Evolutionary conservation across 305 asterid genomes (phyloP), one percentile per base, ranked within the genome.

Genomic region (Fraxinus angustifolia): DNA sequence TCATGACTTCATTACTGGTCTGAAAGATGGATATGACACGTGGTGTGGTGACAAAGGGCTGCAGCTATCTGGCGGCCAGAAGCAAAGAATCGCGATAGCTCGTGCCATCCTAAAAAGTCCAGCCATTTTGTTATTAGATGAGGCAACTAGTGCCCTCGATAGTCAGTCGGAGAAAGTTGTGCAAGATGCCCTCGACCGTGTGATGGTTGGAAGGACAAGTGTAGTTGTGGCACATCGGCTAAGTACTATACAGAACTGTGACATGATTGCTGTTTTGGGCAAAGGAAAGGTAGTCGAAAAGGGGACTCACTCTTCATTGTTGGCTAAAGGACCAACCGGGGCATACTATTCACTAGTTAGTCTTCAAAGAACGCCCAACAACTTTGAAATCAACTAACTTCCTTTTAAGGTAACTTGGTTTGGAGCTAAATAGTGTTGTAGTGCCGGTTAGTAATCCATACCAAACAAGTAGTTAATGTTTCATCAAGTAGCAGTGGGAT

Each of bases 51-150:
- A 95, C 79, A 83, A 93, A 21, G 99, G 99, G 30, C 40, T 91
- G 70, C 99, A 95, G 78, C 83, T 95, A 17, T 95, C 98, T 0
- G 99, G 99, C 0, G 99, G 99, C 0, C 99, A 95, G 83, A 95
- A 95, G 82, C 99, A 95, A 83, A 77, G 98, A 11, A 92, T 95
- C 19, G 98, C 98, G 0, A 95, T 95, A 0, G 96, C 99, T 0
- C 90, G 99, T 0, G 98, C 98, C 23, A 89, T 95, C 42, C 74
- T 91, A 28, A 95, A 91, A 58, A 92, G 93, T 21, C 97, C 98
- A 0, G 84, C 90, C 2, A 86, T 95, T 1, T 65, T 95, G 86
- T 50, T 95, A 79, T 84, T 94, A 2, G 98, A 93, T 40, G 99
- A 95, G 87, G 99, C 98, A 0, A 93, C 98, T 0, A 95, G 99